These are phyloP conservation scores for Eucalyptus sideroxylon DNA, from an alignment of 345 rosid genomes.

Conservation along the genomic window DNA sequence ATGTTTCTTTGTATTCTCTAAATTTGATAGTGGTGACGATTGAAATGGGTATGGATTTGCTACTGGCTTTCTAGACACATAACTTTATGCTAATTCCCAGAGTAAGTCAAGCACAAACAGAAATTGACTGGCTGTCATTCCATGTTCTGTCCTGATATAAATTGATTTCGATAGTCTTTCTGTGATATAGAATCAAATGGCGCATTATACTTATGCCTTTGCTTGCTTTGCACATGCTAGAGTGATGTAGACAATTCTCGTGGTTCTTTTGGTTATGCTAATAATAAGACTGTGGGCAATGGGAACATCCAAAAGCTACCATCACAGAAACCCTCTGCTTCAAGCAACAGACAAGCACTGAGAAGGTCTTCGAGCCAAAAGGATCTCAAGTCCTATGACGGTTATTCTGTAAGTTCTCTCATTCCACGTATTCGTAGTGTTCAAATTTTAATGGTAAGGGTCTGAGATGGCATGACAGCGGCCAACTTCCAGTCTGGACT, in stretches of 20 bases:
- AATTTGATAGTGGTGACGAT: neutral
- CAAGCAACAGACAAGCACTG: slow-evolving; percentile 34
- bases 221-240: slow-evolving; percentile 26
- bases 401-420: slow-evolving; percentile 62
- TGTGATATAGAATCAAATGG: neutral
- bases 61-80: neutral
- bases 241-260: slow-evolving; percentile 54
- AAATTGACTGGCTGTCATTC: neutral
- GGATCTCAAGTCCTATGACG: slow-evolving; percentile 63
- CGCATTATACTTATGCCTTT: neutral
- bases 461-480: neutral
- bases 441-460: neutral
- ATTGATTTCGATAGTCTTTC: neutral
- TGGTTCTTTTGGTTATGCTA: slow-evolving; percentile 18
- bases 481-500: neutral
- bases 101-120: neutral
- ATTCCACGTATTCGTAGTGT: neutral
- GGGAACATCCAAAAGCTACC: slow-evolving; percentile 19
- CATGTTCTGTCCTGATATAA: neutral
- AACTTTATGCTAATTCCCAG: neutral
- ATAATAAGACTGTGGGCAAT: slow-evolving; percentile 14
- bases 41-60: neutral
- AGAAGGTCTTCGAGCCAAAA: slow-evolving; percentile 70
- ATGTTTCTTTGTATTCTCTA: neutral
- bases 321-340: slow-evolving; percentile 20